Evolutionary conservation across 306 rosid genomes (phyloP), one percentile per base, ranked within the genome.

Genomic region (Sophora flavescens): DNA sequence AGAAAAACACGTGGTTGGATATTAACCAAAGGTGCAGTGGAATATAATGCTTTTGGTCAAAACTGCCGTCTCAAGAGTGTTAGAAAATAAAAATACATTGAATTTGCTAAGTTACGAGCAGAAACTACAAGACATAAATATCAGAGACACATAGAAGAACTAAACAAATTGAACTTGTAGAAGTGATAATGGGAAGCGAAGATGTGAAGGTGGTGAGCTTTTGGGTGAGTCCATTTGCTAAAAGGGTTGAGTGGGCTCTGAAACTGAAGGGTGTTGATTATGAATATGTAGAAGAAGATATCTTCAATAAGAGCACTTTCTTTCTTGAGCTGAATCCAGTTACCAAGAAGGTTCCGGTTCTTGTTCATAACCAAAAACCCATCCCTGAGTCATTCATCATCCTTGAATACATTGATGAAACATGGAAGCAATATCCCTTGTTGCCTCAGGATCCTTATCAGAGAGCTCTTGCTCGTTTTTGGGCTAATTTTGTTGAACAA

Each of bases 251-350:
- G 51, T 84, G 80, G 87, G 81, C 68, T 0, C 15, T 77, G 59
- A 77, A 77, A 58, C 51, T 77, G 2, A 77, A 77, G 30, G 75
- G 82, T 12, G 9, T 84, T 8, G 60, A 76, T 2, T 84, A 48
- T 60, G 74, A 80, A 4, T 80, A 84, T 3, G 16, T 71, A 39
- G 87, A 84, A 72, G 84, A 84, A 71, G 87, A 84, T 15, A 5
- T 84, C 62, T 59, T 33, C 77, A 65, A 76, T 65, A 84, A 84
- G 12, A 84, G 74, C 42, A 59, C 4, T 58, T 80, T 84, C 5
- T 84, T 80, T 72, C 68, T 80, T 0, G 36, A 76, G 50, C 68
- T 72, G 48, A 84, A 84, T 76, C 87, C 87, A 41, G 77, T 84
- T 72, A 63, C 26, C 17, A 66, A 76, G 53, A 80, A 80, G 60